phyloP scores from a whole-genome alignment of 2,329 filamentous ascomycete species.

The Arthrobotrys megalospora region DNA sequence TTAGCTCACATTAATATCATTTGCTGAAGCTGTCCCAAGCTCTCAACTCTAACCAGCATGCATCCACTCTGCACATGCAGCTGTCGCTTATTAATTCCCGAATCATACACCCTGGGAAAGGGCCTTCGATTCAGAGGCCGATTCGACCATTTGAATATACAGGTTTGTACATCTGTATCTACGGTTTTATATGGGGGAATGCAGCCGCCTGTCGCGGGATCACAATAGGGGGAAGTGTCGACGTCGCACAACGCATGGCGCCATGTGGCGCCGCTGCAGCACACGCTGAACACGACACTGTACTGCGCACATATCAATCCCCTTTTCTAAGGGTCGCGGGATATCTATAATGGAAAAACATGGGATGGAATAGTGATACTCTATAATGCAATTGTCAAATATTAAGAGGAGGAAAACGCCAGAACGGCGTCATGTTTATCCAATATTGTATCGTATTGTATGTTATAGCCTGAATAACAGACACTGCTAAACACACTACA shows the following conservation, averaged over 20 bases:
- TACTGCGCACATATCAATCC: too few species aligned
- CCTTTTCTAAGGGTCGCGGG: too few species aligned
- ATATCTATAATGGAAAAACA: too few species aligned
- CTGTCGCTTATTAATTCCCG: slow-evolving; percentile 39
- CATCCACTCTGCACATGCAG: slow-evolving; percentile 17
- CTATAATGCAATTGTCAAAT: too few species aligned
- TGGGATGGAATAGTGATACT: too few species aligned
- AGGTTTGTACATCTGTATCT: background rate
- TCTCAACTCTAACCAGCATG: slow-evolving; percentile 1
- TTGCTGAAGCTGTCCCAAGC: slow-evolving; percentile 45
- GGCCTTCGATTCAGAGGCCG: too few species aligned
- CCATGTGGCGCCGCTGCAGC: slow-evolving; percentile 1
- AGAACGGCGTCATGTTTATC: too few species aligned
- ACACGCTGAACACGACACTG: background rate
- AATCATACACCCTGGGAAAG: background rate
- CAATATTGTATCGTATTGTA: too few species aligned
- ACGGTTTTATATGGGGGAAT: background rate
- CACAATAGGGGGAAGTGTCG: slow-evolving; percentile 34
- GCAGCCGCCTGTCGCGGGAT: background rate
- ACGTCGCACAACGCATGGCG: slow-evolving; percentile 46
- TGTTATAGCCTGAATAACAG: too few species aligned
- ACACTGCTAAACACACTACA: too few species aligned
- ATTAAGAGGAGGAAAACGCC: too few species aligned
- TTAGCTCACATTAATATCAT: slow-evolving; percentile 28
- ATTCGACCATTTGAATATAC: too few species aligned